Base-by-base conservation (phyloP, 768 basidiomycete species). In the Cantharellus anzutake region DNA sequence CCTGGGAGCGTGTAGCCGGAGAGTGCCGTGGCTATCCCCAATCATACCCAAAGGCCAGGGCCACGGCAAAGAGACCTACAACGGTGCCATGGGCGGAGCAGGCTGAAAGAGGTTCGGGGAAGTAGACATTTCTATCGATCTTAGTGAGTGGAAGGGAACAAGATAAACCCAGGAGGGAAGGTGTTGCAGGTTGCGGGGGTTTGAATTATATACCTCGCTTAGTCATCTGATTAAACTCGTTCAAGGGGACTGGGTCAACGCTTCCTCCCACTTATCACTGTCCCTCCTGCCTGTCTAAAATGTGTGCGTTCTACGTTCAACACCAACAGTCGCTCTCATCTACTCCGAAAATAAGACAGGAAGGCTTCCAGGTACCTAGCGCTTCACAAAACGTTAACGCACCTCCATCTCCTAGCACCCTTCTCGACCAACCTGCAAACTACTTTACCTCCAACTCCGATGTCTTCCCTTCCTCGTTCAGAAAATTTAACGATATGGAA, bases 301-400 rank as follows among this genome's bases (percentile, higher is more conserved):
- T 55, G 52, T 55, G 14, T 38, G 60, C 61, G 16, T 62, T 55
- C 52, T 62, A 61, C 60, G 60, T 61, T 5, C 61, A 40, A 16
- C 61, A 62, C 42, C 53, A 56, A 37, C 51, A 37, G 38, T 16
- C 61, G 68, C 70, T 68, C 51, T 65, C 58, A 41, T 7, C 63
- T 4, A 56, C 56, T 66, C 76, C 79, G 14, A 78, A 78, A 63
- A 71, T 85, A 63, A 74, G 83, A 61, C 80, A 83, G 67, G 81
- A 86, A 71, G 85, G 86, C 65, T 87, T 87, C 68, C 81, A 84
- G 63, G 65, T 81, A 41, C 77, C 52, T 37, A 11, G 74, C 53
- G 75, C 79, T 34, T 68, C 73, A 5, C 67, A 71, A 56, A 64
- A 64, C 56, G 42, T 61, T 61, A 40, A 66, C 65, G 64, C 70